phyloP scores from a whole-genome alignment of 2,329 filamentous ascomycete species.

The Myriosclerotinia scirpicola region DNA sequence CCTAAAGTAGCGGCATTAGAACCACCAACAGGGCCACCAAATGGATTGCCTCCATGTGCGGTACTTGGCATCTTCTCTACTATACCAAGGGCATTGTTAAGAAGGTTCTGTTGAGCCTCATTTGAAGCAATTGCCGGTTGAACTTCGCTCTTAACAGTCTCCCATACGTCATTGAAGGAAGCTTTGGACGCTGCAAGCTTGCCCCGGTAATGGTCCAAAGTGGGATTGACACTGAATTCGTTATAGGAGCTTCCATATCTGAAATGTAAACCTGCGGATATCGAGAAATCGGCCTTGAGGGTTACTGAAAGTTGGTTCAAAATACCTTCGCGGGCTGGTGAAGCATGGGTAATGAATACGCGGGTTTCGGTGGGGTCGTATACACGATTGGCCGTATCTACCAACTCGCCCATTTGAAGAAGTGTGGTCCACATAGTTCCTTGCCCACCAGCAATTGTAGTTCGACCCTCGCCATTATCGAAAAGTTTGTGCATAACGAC shows the following conservation, averaged over 20 bases:
- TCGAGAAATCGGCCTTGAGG: constrained; percentile 95
- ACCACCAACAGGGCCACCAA: constrained; percentile 79
- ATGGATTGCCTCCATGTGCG: constrained; percentile 93
- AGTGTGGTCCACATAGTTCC: constrained; percentile 99
- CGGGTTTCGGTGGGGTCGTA: constrained; percentile 98
- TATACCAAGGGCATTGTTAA: constrained; percentile 87
- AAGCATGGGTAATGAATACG: constrained; percentile 94
- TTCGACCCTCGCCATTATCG: constrained; percentile 96
- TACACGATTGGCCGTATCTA: constrained; percentile 96
- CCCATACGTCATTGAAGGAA: constrained; percentile 99
- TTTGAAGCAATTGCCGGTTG: constrained; percentile 93
- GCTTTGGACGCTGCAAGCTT: constrained; percentile 98
- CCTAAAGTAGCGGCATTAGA: constrained; percentile 67
- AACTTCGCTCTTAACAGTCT: constrained; percentile 94
- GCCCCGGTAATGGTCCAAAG: constrained; percentile 94
- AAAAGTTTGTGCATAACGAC: constrained; percentile 99
- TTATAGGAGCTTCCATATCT: constrained; percentile 99
- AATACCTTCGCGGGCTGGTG: constrained; percentile 92
- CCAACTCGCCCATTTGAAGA: constrained; percentile 95
- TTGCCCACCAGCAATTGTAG: constrained; percentile 96
- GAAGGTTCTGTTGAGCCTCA: constrained; percentile 86
- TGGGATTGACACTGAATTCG: constrained; percentile 98
- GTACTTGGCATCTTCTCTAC: constrained; percentile 98
- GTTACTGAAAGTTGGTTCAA: constrained; percentile 97
- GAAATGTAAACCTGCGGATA: constrained; percentile 97